Evolutionary conservation across 148 eudicot genomes (phyloP).

Genomic region (Pharnaceum exiguum): DNA sequence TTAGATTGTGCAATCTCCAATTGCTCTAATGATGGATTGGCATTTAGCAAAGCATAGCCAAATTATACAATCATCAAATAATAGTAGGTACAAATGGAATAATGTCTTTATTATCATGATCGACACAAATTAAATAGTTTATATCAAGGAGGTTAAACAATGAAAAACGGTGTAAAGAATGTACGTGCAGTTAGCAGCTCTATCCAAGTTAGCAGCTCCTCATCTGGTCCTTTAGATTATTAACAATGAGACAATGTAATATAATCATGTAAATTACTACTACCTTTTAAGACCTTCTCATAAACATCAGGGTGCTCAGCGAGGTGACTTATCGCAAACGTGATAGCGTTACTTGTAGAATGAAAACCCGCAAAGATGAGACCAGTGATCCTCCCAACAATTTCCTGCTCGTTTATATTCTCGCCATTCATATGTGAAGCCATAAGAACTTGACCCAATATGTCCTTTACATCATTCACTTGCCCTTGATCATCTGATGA

Average conservation of each 20-base stretch:
- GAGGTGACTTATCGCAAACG: conserved; percentile 11
- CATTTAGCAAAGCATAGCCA: too few species aligned
- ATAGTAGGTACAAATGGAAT: too few species aligned
- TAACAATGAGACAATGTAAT: neutral
- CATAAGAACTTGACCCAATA: neutral
- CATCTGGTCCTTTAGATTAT: neutral
- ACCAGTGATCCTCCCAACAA: conserved; percentile 11
- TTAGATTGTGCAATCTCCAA: neutral
- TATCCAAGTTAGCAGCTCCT: neutral
- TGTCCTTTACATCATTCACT: neutral
- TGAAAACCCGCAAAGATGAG: conserved; percentile 17
- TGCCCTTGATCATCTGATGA: neutral
- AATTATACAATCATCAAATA: too few species aligned
- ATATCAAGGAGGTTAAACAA: too few species aligned
- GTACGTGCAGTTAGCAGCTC: too few species aligned
- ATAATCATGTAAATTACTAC: neutral
- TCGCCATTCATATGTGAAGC: neutral
- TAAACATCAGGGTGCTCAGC: conserved; percentile 18
- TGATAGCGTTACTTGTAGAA: conserved; percentile 3
- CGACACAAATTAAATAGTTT: too few species aligned
- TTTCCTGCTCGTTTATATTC: conserved; percentile 17
- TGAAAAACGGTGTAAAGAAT: too few species aligned
- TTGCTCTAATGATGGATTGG: neutral
- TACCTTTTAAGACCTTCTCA: conserved; percentile 17
- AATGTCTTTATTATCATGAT: too few species aligned